phyloP scores from a whole-genome alignment of 2,329 filamentous ascomycete species.

The Sporothrix pallida region DNA sequence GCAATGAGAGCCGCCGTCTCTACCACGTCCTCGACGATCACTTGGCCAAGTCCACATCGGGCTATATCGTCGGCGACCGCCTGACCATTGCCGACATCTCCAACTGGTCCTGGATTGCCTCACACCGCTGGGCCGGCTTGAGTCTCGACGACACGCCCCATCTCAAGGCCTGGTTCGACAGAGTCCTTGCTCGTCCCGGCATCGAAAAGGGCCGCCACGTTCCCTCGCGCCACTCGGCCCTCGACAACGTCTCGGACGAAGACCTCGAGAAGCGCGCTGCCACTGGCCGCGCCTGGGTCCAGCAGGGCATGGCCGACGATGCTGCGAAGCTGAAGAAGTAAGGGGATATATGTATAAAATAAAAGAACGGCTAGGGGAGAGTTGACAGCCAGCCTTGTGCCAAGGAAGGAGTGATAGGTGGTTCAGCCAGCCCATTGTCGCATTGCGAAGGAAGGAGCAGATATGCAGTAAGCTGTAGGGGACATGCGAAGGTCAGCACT shows the following conservation, averaged over 20 bases:
- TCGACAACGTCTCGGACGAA: conserved; percentile 51
- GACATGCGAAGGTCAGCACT: conserved; percentile 10
- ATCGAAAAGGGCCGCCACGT: conserved; percentile 76
- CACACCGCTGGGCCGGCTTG: conserved; percentile 64
- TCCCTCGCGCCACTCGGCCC: conserved; percentile 65
- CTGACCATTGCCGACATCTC: conserved; percentile 80
- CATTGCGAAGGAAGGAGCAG: background rate
- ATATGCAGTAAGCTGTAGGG: background rate
- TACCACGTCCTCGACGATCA: conserved; percentile 79
- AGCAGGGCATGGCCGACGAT: conserved; percentile 68
- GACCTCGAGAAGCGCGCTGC: conserved; percentile 60
- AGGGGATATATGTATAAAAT: background rate
- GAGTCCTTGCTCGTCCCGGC: conserved; percentile 69
- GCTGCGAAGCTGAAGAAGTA: conserved; percentile 47
- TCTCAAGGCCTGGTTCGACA: conserved; percentile 77
- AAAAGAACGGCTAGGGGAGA: background rate
- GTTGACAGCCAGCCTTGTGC: background rate
- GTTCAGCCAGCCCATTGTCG: background rate
- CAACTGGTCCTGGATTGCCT: conserved; percentile 77
- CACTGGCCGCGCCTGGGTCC: conserved; percentile 62
- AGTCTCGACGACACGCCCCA: conserved; percentile 77
- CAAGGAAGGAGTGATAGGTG: background rate
- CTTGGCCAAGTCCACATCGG: conserved; percentile 61
- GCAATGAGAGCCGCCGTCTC: conserved; percentile 81
- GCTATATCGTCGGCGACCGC: conserved; percentile 70